Evolutionary conservation across 1,284 basidiomycete genomes (phyloP).

Genomic region (Ceratobasidium sp.): DNA sequence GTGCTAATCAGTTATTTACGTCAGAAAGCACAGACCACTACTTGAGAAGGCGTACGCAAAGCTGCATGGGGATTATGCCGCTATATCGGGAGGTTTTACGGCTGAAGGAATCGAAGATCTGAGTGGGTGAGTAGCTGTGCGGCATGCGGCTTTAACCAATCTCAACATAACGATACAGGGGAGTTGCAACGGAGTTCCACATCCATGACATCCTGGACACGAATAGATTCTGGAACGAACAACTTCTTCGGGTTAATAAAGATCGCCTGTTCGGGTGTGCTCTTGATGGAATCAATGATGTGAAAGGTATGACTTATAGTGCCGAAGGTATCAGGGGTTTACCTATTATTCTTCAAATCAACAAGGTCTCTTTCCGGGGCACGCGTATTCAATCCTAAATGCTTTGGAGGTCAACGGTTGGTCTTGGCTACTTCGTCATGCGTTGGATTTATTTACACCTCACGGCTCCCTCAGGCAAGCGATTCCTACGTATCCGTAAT

Average conservation of each 20-base stretch:
- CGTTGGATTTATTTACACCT: not conserved
- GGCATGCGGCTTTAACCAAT: not conserved
- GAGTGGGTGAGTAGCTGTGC: slow-evolving; percentile 56
- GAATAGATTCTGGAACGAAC: slow-evolving; percentile 50
- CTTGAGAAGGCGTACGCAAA: slow-evolving; percentile 51
- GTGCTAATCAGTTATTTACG: not conserved
- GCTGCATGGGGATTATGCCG: slow-evolving; percentile 60
- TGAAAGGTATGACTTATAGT: slow-evolving; percentile 5
- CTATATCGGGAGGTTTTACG: slow-evolving; percentile 60
- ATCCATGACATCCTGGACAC: slow-evolving; percentile 49
- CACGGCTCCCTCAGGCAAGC: slow-evolving; percentile 7
- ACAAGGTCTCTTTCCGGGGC: slow-evolving; percentile 35
- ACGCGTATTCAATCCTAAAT: slow-evolving; percentile 47
- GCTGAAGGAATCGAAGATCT: slow-evolving; percentile 66
- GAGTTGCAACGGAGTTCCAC: slow-evolving; percentile 40
- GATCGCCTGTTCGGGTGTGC: slow-evolving; percentile 50
- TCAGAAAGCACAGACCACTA: slow-evolving; percentile 35
- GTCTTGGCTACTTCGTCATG: not conserved
- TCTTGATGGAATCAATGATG: not conserved
- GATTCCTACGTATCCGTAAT: slow-evolving; percentile 60
- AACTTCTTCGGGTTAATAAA: slow-evolving; percentile 48
- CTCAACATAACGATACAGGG: not conserved
- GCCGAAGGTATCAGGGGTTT: not conserved
- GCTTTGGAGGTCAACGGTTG: slow-evolving; percentile 30
- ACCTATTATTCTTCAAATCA: not conserved